A percentile compares a stretch with the other conserved stretches of the same genome.
Evolutionary conservation across 306 rosid species (phyloP).

Genomic region (Boehmeria nivea): DNA sequence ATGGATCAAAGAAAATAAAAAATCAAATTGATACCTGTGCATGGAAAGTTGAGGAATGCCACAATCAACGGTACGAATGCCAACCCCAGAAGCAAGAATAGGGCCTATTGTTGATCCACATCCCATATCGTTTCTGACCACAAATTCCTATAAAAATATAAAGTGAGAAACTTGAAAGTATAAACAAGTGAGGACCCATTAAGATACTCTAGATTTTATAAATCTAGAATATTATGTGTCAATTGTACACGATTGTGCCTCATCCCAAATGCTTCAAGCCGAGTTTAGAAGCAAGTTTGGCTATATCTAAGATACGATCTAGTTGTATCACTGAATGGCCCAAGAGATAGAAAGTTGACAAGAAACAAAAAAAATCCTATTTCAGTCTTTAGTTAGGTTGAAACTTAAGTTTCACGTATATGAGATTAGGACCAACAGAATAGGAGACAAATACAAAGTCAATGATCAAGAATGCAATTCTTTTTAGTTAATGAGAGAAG

Average conservation of each 20-base stretch:
- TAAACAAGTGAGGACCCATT: neutral
- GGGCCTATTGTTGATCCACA: slow-evolving; percentile 99
- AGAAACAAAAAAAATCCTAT: neutral
- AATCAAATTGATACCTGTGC: slow-evolving; percentile 69
- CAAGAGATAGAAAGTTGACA: neutral
- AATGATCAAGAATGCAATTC: neutral
- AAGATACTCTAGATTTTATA: neutral
- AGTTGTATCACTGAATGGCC: neutral
- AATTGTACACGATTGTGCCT: neutral
- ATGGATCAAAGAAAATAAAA: neutral
- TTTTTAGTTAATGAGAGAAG: neutral
- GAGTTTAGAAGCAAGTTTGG: neutral
- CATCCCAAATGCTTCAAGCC: slow-evolving; percentile 10
- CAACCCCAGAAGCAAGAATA: slow-evolving; percentile 89
- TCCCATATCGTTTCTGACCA: slow-evolving; percentile 96
- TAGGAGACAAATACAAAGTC: neutral
- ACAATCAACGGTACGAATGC: slow-evolving; percentile 93
- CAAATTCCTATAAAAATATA: slow-evolving; percentile 61
- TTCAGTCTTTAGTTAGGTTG: neutral
- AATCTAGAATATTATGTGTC: neutral
- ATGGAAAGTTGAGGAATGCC: slow-evolving; percentile 97
- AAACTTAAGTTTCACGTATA: slow-evolving; percentile 2
- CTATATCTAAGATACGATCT: no score
- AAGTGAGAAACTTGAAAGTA: slow-evolving; percentile 3
- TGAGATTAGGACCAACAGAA: neutral